Evolutionary conservation across 2,329 filamentous ascomycete genomes (phyloP), one percentile per base, ranked within the genome.

Genomic region (Aspergillus terreus): DNA sequence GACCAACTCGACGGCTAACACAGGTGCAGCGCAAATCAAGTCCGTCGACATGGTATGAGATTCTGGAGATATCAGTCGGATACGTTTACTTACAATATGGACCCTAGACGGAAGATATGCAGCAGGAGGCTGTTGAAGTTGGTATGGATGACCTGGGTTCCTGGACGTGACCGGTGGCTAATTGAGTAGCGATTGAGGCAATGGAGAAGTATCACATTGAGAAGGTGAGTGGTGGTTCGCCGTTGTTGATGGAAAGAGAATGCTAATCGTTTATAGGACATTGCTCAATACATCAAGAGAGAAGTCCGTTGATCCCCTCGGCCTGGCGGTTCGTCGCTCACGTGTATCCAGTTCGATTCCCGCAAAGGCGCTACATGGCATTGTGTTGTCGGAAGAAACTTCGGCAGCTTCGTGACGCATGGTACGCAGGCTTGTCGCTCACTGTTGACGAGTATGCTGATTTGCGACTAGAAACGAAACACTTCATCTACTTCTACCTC

Each of bases 401-500:
- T 99, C 77, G 94, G 94, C 63, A 97, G 92, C 76, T 99, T 97
- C 64, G 94, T 99, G 47, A 99, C 94, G 38, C 94, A 99, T 69
- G 92, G 92, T 96, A 82, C 21, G 40, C 12, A 12, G 6, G 6
- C 40, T 12, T 42, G 12, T 40, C 3, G 19, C 15, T 7, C 44
- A 17, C 23, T 6, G 10, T 9, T 44, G 11, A 19, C 9, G 6
- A 4, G 21, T 12, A 7, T 12, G 11, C 48, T 48, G 50, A 67
- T 58, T 19, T 51, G 43, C 3, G 7, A 40, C 35, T 77, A 96
- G 94, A 97, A 75, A 97, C 94, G 25, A 97, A 97, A 78, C 94
- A 99, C 76, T 99, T 99, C 79, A 96, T 99, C 72, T 99, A 99
- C 79, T 99, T 99, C 79, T 99, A 99, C 78, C 87, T 99, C 54